These are phyloP conservation scores for Breviolum minutum DNA, from an alignment of 73 alveolate genomes.

Conservation along the genomic window DNA sequence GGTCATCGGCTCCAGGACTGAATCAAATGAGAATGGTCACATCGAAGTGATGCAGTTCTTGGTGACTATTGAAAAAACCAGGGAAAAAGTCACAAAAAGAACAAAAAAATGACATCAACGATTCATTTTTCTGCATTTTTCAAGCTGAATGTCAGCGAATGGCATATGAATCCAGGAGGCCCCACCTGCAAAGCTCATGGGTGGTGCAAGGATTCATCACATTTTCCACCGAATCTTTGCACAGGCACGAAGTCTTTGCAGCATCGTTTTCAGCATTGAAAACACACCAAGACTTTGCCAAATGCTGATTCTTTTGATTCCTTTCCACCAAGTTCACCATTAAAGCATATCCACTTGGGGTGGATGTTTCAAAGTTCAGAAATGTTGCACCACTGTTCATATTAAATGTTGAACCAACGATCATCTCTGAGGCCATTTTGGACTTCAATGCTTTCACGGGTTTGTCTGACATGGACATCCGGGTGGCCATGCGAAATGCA, in stretches of 20 bases:
- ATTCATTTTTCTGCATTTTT: no score
- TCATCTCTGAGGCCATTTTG: constrained; percentile 16
- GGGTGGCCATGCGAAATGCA: constrained; percentile 81
- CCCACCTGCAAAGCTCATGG: constrained; percentile 55
- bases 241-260: background rate
- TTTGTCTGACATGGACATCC: constrained; percentile 84
- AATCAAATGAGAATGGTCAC: background rate
- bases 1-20: background rate
- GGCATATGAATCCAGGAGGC: background rate
- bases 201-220: constrained; percentile 84
- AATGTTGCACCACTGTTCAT: background rate
- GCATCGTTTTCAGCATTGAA: no score
- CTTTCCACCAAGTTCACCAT: no score
- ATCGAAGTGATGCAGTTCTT: no score
- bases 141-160: no score
- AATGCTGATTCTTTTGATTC: no score
- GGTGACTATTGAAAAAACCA: no score
- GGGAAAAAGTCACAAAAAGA: no score
- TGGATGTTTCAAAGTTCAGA: background rate
- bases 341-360: no score
- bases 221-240: constrained; percentile 67
- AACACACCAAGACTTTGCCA: no score
- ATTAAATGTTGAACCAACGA: no score
- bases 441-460: constrained; percentile 82
- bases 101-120: no score